Evolutionary conservation across 768 basidiomycete species (phyloP).

Genomic region (Sutorius australiensis): DNA sequence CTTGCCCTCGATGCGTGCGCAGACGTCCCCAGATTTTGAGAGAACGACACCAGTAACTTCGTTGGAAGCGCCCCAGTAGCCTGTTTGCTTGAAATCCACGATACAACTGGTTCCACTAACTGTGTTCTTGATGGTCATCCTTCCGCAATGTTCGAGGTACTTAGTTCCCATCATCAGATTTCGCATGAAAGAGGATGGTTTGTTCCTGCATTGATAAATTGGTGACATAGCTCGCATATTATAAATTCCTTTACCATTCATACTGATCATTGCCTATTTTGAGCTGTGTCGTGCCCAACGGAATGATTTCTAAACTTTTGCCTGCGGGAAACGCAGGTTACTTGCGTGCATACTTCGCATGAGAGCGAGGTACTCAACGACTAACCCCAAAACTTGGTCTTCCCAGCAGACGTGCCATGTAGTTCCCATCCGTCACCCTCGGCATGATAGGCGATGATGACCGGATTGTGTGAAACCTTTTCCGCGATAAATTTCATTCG

Average conservation of each 20-base stretch:
- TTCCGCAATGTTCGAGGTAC: constrained; percentile 82
- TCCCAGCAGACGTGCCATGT: constrained; percentile 71
- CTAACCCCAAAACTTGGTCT: constrained; percentile 89
- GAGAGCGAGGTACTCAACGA: constrained; percentile 14
- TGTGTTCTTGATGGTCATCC: constrained; percentile 69
- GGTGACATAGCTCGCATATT: not conserved
- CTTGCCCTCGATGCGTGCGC: constrained; percentile 75
- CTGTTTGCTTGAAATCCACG: constrained; percentile 82
- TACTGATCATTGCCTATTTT: constrained; percentile 65
- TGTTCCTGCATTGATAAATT: constrained; percentile 50
- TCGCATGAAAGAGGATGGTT: constrained; percentile 84
- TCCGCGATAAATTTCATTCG: constrained; percentile 83
- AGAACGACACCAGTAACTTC: constrained; percentile 61
- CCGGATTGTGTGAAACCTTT: constrained; percentile 82
- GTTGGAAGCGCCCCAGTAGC: constrained; percentile 80
- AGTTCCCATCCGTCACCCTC: constrained; percentile 77
- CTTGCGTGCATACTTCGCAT: constrained; percentile 10
- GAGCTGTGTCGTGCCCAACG: constrained; percentile 66
- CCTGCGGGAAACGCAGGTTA: constrained; percentile 42
- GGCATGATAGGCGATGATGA: constrained; percentile 83
- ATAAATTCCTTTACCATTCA: constrained; percentile 51
- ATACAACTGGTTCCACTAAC: constrained; percentile 54
- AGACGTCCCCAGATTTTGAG: constrained; percentile 48
- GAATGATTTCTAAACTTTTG: constrained; percentile 87
- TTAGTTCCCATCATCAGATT: constrained; percentile 90